phyloP scores from a whole-genome alignment of 2,329 filamentous ascomycete genomes.

The Phialophora expanda region DNA sequence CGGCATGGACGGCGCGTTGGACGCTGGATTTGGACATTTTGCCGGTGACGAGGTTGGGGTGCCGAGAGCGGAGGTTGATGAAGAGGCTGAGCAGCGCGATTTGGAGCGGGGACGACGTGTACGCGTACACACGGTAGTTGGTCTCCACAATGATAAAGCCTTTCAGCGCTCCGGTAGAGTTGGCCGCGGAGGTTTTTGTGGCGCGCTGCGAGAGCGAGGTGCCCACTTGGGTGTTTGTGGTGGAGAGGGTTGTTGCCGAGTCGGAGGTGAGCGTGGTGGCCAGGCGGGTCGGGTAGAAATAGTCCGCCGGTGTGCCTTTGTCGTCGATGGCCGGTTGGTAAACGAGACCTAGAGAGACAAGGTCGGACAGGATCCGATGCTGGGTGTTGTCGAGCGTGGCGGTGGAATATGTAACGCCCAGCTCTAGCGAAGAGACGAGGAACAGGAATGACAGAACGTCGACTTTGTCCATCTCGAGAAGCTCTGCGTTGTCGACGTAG shows the following conservation, averaged over 20 bases:
- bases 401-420: conserved; percentile 89
- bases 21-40: conserved; percentile 89
- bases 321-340: conserved; percentile 58
- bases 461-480: conserved; percentile 79
- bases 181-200: conserved; percentile 39
- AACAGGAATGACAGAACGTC: conserved; percentile 97
- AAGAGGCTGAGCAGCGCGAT: conserved; percentile 94
- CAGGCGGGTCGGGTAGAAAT: conserved; percentile 87
- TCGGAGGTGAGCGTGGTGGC: conserved; percentile 88
- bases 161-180: conserved; percentile 33
- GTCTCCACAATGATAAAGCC: conserved; percentile 97
- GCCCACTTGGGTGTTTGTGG: conserved; percentile 70
- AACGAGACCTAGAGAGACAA: conserved; percentile 90
- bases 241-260: conserved; percentile 72
- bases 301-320: conserved; percentile 47
- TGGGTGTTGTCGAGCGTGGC: conserved; percentile 80
- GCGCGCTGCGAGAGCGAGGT: conserved; percentile 60
- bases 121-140: conserved; percentile 96
- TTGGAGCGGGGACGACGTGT: conserved; percentile 90
- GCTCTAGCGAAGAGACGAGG: conserved; percentile 88
- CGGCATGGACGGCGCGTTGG: conserved; percentile 81
- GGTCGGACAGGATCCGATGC: conserved; percentile 83
- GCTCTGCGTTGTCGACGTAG: conserved; percentile 84
- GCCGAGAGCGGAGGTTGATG: conserved; percentile 83
- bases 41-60: conserved; percentile 91